Conservation (phyloP, 257 asterid genomes). For the Mentha longifolia region DNA sequence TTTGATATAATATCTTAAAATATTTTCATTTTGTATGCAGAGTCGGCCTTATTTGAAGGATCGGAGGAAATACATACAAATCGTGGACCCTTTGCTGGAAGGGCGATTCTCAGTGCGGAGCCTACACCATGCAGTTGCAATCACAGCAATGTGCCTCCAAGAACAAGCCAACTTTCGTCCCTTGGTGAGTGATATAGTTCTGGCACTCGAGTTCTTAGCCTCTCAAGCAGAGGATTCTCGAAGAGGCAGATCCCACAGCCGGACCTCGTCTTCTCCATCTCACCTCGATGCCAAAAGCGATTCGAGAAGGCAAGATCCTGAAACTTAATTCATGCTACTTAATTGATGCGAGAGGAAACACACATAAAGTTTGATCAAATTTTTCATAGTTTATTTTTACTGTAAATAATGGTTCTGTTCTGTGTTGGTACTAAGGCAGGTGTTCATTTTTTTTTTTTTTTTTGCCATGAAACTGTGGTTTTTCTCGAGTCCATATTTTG, state of each 20-base stretch:
- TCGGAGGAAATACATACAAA: slow-evolving; percentile 54
- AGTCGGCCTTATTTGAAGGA: slow-evolving; percentile 70
- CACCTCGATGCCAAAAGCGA: slow-evolving; percentile 36
- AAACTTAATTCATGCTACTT: slow-evolving; percentile 3
- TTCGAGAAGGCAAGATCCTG: slow-evolving; percentile 35
- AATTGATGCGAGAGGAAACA: background rate
- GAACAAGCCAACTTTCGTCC: slow-evolving; percentile 84
- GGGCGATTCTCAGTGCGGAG: slow-evolving; percentile 63
- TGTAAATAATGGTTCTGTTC: slow-evolving; percentile 38
- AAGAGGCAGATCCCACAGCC: slow-evolving; percentile 39
- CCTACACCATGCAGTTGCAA: slow-evolving; percentile 74
- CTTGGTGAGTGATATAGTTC: slow-evolving; percentile 61
- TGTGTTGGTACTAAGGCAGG: slow-evolving; percentile 23
- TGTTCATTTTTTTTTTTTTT: background rate
- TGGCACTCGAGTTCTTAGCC: slow-evolving; percentile 78
- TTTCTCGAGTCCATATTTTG: slow-evolving; percentile 25
- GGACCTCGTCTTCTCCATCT: slow-evolving; percentile 48
- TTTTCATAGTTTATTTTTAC: slow-evolving; percentile 27
- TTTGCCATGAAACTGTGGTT: slow-evolving; percentile 24
- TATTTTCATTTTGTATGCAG: slow-evolving; percentile 42
- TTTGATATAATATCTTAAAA: too few relatives aligned
- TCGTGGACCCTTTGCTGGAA: slow-evolving; percentile 74
- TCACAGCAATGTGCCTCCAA: slow-evolving; percentile 90
- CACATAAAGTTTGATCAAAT: slow-evolving; percentile 15
- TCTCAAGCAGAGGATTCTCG: slow-evolving; percentile 54